A percentile compares a stretch with the other conserved stretches of the same genome.
phyloP scores from a whole-genome alignment of 768 basidiomycete species.

The Rhodotorula sphaerocarpa region DNA sequence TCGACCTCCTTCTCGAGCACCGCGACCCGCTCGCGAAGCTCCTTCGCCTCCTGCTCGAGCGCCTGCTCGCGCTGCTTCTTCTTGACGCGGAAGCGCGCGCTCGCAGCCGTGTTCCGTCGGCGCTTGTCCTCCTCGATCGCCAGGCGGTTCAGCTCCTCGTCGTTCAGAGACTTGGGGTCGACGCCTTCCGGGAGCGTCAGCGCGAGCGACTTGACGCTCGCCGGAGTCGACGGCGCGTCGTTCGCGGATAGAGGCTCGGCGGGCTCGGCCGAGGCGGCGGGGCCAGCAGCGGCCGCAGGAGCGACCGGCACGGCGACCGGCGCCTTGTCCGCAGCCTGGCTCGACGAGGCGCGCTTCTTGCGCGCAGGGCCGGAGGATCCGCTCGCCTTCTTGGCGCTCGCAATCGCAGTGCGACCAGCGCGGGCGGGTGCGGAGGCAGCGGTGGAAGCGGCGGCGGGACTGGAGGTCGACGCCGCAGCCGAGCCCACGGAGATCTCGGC shows the following conservation, averaged over 20 bases:
- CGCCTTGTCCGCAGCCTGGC: background rate
- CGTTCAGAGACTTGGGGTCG: slow-evolving; percentile 20
- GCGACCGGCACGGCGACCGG: too few species aligned
- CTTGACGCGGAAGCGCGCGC: slow-evolving; percentile 77
- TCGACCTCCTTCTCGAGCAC: slow-evolving; percentile 89
- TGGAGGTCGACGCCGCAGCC: slow-evolving; percentile 37
- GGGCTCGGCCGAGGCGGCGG: slow-evolving; percentile 18
- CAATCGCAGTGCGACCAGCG: slow-evolving; percentile 53
- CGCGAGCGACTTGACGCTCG: too few species aligned
- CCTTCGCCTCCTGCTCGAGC: slow-evolving; percentile 73
- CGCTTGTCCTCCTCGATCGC: slow-evolving; percentile 77
- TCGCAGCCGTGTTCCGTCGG: slow-evolving; percentile 80
- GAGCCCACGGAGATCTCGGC: background rate
- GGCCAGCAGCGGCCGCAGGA: background rate
- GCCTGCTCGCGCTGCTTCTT: slow-evolving; percentile 93
- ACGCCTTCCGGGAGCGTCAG: slow-evolving; percentile 18
- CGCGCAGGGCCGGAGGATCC: slow-evolving; percentile 35
- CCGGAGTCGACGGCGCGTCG: too few species aligned
- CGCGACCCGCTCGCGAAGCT: slow-evolving; percentile 66
- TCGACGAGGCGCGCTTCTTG: slow-evolving; percentile 20
- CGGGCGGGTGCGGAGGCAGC: too few species aligned
- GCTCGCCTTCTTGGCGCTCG: slow-evolving; percentile 47
- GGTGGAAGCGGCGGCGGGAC: too few species aligned
- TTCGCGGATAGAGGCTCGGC: background rate
- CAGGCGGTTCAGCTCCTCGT: slow-evolving; percentile 39